Evolutionary conservation across 345 rosid species (phyloP).

Genomic region (Salix caprea): DNA sequence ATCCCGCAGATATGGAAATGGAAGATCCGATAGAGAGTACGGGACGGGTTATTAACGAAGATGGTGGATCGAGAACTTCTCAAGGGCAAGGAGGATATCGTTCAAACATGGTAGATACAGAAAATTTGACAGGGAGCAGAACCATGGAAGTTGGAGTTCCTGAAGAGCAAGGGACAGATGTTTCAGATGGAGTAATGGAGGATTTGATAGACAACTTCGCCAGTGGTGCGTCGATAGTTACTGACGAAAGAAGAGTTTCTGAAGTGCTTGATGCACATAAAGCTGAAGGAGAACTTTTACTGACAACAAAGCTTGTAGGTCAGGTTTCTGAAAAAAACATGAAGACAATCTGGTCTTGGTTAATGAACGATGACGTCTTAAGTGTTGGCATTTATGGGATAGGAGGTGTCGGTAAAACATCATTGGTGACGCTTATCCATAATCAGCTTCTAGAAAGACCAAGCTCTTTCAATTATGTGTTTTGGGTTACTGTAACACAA

Average conservation of each 20-base stretch:
- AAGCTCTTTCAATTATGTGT: not conserved
- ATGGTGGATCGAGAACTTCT: no score
- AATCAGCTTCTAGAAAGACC: not conserved
- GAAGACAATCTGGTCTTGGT: conserved; percentile 1
- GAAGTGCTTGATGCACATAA: not conserved
- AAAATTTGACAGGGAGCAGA: no score
- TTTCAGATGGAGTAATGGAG: no score
- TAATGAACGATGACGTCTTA: not conserved
- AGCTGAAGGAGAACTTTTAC: not conserved
- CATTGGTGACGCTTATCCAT: conserved; percentile 1
- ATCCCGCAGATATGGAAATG: not conserved
- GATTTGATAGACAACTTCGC: no score
- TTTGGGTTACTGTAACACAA: conserved; percentile 10
- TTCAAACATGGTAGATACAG: no score
- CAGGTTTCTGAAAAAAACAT: not conserved
- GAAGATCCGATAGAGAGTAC: not conserved
- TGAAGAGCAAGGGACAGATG: no score
- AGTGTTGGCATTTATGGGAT: conserved; percentile 24
- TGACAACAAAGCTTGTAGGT: not conserved
- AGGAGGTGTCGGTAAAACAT: conserved; percentile 22
- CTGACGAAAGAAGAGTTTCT: not conserved
- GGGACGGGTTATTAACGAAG: not conserved
- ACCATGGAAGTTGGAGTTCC: no score
- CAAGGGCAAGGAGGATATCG: no score
- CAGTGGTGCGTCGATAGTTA: not conserved